These are phyloP conservation scores for Euphorbia corollata DNA, from an alignment of 441 rosid species.

Conservation along the genomic window DNA sequence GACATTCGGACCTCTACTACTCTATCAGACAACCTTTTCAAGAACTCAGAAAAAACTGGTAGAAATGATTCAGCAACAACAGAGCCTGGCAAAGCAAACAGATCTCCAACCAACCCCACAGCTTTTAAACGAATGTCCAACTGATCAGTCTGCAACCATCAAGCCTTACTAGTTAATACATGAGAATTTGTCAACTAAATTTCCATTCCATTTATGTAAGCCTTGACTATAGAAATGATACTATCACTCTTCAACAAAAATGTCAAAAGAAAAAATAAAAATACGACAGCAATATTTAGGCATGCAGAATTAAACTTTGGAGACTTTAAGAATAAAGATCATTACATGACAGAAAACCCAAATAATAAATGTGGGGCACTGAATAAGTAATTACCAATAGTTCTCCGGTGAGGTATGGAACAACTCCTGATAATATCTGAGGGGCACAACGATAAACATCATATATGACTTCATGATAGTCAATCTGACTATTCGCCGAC, in stretches of 20 bases:
- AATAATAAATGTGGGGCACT: conserved; percentile 14
- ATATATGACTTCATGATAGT: conserved; percentile 86
- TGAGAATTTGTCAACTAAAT: conserved; percentile 22
- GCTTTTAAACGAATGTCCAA: conserved; percentile 84
- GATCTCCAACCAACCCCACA: conserved; percentile 81
- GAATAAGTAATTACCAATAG: conserved; percentile 60
- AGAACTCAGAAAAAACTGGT: conserved; percentile 84
- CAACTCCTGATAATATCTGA: conserved; percentile 74
- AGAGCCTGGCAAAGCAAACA: conserved; percentile 73
- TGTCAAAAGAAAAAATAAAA: background rate
- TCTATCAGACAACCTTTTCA: conserved; percentile 96
- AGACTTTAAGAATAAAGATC: conserved; percentile 1
- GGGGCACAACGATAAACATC: conserved; percentile 85
- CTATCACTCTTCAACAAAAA: background rate
- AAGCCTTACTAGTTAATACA: conserved; percentile 9
- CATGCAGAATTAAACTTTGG: background rate
- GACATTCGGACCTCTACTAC: conserved; percentile 79
- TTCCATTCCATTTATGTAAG: conserved; percentile 3
- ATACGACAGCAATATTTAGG: conserved; percentile 6
- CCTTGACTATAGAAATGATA: conserved; percentile 8
- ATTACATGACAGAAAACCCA: background rate
- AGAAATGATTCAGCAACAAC: conserved; percentile 59
- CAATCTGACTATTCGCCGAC: conserved; percentile 51
- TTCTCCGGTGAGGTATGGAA: conserved; percentile 96
- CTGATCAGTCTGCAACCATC: conserved; percentile 73